Evolutionary conservation across 2,329 filamentous ascomycete species (phyloP).

Genomic region (Stagonosporopsis tanaceti): DNA sequence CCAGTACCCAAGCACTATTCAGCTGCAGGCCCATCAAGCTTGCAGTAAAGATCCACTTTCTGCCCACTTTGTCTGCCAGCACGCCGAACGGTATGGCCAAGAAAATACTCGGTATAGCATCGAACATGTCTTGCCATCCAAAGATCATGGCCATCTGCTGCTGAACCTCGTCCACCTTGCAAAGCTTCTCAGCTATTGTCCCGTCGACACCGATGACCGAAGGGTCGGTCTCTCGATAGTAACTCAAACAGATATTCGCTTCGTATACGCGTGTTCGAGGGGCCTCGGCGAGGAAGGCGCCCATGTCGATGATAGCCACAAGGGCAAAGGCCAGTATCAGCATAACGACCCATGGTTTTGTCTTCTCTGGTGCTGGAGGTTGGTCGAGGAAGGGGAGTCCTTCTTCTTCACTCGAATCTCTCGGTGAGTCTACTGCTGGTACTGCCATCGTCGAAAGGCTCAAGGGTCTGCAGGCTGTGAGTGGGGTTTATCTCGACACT

Average conservation of each 20-base stretch:
- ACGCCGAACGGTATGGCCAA: constrained; percentile 60
- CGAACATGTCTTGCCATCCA: constrained; percentile 60
- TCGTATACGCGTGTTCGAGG: constrained; percentile 60
- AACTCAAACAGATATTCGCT: constrained; percentile 57
- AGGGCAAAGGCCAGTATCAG: constrained; percentile 50
- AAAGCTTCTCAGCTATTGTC: constrained; percentile 57
- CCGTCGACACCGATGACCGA: constrained; percentile 53
- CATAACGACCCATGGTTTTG: constrained; percentile 45
- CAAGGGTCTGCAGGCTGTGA: not conserved
- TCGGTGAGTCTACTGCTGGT: constrained; percentile 6
- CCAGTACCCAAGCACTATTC: constrained; percentile 40
- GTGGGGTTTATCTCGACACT: not conserved
- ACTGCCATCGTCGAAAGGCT: constrained; percentile 20
- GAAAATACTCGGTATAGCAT: constrained; percentile 54
- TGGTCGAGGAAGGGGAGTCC: constrained; percentile 29
- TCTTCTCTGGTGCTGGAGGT: constrained; percentile 11
- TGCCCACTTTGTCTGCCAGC: constrained; percentile 57
- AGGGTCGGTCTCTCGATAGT: constrained; percentile 54
- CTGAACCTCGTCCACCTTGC: constrained; percentile 60
- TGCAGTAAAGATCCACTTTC: constrained; percentile 56
- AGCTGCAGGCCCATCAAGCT: constrained; percentile 53
- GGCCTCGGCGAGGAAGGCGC: constrained; percentile 54
- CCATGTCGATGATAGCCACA: constrained; percentile 56
- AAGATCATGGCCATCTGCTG: constrained; percentile 60
- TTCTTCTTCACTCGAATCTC: constrained; percentile 30